These are phyloP conservation scores for Antitrichia curtipendula DNA, from an alignment of 225 moss, liverwort and hornwort genomes.

Conservation along the genomic window DNA sequence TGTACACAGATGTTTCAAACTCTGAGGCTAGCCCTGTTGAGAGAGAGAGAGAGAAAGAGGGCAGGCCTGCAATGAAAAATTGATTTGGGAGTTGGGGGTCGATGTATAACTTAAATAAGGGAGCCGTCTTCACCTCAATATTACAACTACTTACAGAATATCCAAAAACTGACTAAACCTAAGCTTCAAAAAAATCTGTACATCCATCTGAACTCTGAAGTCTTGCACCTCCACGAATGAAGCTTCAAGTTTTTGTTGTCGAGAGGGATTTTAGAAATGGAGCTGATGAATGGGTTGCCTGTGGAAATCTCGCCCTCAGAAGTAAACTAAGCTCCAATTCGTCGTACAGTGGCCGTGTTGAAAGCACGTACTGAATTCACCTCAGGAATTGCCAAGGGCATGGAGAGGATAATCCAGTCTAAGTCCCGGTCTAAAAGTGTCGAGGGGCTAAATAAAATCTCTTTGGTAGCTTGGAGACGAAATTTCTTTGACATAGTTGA, in stretches of 20 bases:
- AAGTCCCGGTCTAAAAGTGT: background rate
- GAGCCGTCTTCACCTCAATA: background rate
- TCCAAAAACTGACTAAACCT: background rate
- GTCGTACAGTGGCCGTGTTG: background rate
- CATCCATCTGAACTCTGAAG: background rate
- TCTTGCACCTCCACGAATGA: background rate
- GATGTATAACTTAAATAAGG: background rate
- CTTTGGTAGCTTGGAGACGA: no score
- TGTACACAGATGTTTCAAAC: background rate
- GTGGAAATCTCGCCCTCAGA: background rate
- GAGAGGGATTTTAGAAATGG: background rate
- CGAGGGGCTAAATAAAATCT: background rate
- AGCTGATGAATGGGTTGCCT: background rate
- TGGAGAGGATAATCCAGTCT: background rate
- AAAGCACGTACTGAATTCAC: background rate
- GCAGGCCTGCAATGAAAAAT: background rate
- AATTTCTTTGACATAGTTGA: no score
- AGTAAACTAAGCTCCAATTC: background rate
- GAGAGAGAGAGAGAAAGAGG: background rate
- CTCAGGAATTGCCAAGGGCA: background rate
- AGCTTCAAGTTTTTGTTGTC: background rate
- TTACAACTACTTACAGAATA: background rate
- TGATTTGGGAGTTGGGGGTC: background rate
- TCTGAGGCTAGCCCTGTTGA: background rate
- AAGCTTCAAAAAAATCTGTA: background rate